Evolutionary conservation across 495 filamentous ascomycete species (phyloP).

Genomic region (Pyronema omphalodes): DNA sequence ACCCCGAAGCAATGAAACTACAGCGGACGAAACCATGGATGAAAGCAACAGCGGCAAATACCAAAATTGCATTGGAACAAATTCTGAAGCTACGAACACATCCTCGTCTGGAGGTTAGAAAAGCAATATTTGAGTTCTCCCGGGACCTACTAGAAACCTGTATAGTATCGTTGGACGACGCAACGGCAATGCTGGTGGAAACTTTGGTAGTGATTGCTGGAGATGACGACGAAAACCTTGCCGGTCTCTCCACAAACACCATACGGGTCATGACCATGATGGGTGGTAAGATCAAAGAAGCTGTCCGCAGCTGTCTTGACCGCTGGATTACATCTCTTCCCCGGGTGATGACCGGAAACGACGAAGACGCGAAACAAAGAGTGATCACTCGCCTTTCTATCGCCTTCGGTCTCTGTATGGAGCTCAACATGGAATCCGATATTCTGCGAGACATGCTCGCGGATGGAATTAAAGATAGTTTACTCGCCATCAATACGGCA

Average conservation of each 20-base stretch:
- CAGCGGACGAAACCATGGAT: slow-evolving; percentile 49
- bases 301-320: slow-evolving; percentile 54
- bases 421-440: slow-evolving; percentile 46
- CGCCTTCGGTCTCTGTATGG: slow-evolving; percentile 48
- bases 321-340: slow-evolving; percentile 68
- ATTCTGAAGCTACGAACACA: slow-evolving; percentile 62
- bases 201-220: slow-evolving; percentile 58
- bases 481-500: slow-evolving; percentile 22
- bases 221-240: slow-evolving; percentile 28
- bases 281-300: slow-evolving; percentile 44
- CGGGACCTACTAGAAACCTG: slow-evolving; percentile 58
- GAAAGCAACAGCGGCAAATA: slow-evolving; percentile 58
- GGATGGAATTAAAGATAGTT: slow-evolving; percentile 41
- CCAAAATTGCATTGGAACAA: slow-evolving; percentile 68
- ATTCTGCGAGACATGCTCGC: slow-evolving; percentile 51
- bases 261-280: slow-evolving; percentile 44
- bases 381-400: slow-evolving; percentile 55
- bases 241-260: slow-evolving; percentile 24
- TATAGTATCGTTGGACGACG: slow-evolving; percentile 49
- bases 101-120: slow-evolving; percentile 49
- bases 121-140: slow-evolving; percentile 50
- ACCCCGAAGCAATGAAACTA: slow-evolving; percentile 18
- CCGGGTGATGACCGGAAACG: slow-evolving; percentile 63
- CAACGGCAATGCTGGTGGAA: slow-evolving; percentile 54
- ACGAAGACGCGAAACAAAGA: slow-evolving; percentile 55